A percentile compares a stretch with the other conserved stretches of the same genome.
Conservation (phyloP, 2,329 filamentous ascomycete genomes). For the Calonectria crousiana region DNA sequence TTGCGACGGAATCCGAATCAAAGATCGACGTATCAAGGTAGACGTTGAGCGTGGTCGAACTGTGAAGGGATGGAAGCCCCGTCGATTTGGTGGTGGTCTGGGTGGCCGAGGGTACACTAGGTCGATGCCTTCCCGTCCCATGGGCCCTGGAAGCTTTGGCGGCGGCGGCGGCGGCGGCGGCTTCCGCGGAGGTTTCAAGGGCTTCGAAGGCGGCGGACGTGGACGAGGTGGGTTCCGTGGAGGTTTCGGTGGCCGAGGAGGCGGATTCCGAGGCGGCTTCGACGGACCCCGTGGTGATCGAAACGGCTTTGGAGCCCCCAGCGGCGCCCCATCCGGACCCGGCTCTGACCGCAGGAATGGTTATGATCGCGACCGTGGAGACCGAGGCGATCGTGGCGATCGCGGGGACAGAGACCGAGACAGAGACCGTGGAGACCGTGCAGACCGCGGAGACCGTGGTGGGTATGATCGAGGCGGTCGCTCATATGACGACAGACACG, state of each 20-base stretch:
- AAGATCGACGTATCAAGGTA: conserved; percentile 90
- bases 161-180: conserved; percentile 61
- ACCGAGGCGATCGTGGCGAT: conserved; percentile 55
- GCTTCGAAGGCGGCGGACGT: conserved; percentile 59
- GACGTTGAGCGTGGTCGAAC: conserved; percentile 97
- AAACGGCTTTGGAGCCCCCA: conserved; percentile 66
- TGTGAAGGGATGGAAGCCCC: conserved; percentile 92
- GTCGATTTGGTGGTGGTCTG: conserved; percentile 90
- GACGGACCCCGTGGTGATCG: conserved; percentile 55
- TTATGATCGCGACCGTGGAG: conserved; percentile 40
- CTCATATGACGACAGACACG: conserved; percentile 69
- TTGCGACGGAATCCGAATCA: conserved; percentile 91
- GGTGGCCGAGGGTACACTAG: conserved; percentile 95
- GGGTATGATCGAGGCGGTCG: conserved; percentile 70
- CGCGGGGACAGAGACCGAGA: conserved; percentile 51
- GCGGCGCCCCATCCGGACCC: conserved; percentile 72
- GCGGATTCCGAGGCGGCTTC: conserved; percentile 62
- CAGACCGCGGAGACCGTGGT: conserved; percentile 59
- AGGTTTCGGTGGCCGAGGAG: conserved; percentile 68
- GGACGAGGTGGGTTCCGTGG: conserved; percentile 60
- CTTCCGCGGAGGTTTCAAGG: conserved; percentile 60
- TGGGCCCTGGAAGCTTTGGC: conserved; percentile 69
- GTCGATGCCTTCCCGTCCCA: conserved; percentile 78
- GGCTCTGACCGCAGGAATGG: conserved; percentile 62
- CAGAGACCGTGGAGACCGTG: conserved; percentile 64